Evolutionary conservation across 2,329 filamentous ascomycete genomes (phyloP), one percentile per base, ranked within the genome.

Genomic region (Claviceps africana): DNA sequence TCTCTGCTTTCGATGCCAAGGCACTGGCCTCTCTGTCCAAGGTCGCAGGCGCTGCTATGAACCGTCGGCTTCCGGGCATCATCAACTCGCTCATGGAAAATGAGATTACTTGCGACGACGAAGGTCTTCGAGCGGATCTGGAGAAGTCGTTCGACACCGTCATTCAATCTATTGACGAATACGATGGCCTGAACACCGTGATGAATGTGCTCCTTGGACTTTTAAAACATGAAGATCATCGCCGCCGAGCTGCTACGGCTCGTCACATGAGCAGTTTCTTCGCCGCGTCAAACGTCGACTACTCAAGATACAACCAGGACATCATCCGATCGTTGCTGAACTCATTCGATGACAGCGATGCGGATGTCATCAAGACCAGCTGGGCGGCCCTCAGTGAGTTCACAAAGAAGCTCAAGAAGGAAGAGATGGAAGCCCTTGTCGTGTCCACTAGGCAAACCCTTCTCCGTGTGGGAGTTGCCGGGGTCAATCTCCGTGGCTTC

Each of bases 341-440:
- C 58, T 90, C 88, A 0, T 98, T 98, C 63, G 89, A 93, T 62
- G 93, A 98, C 61, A 70, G 80, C 51, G 93, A 97, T 62, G 69
- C 70, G 55, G 82, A 84, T 22, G 91, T 97, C 4, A 85, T 97
- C 62, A 94, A 94, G 72, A 79, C 88, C 45, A 82, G 91, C 22
- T 97, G 90, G 90, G 77, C 81, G 51, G 91, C 90, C 6, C 78
- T 98, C 54, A 88, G 73, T 60, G 86, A 87, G 53, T 85, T 98
- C 60, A 96, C 90, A 46, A 90, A 90, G 66, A 85, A 82, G 60
- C 78, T 98, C 56, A 85, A 84, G 64, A 98, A 98, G 68, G 94
- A 98, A 65, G 91, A 97, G 69, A 97, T 98, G 93, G 94, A 98
- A 64, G 82, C 85, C 0, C 76, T 98, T 46, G 89, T 95, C 19